phyloP scores from a whole-genome alignment of 2,329 filamentous ascomycete species.

The Neonectria magnoliae region DNA sequence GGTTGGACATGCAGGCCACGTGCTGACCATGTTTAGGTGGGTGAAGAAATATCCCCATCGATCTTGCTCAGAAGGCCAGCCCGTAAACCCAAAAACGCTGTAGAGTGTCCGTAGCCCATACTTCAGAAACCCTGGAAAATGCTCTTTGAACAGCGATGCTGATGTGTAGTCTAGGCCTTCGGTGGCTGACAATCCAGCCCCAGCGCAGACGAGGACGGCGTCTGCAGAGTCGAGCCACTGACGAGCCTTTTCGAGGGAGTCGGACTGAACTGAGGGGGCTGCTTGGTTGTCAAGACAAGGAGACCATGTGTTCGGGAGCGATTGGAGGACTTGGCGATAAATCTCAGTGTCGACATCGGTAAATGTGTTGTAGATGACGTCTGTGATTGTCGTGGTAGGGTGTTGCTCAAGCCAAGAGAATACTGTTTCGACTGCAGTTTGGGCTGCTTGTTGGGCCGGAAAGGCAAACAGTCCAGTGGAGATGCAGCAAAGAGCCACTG shows the following conservation, averaged over 20 bases:
- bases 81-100: slow-evolving; percentile 31
- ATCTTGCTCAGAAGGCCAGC: slow-evolving; percentile 36
- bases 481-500: slow-evolving; percentile 34
- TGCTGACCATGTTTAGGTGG: slow-evolving; percentile 34
- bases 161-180: slow-evolving; percentile 39
- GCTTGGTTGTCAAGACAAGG: neutral
- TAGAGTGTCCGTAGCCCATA: slow-evolving; percentile 31
- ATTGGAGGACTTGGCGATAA: slow-evolving; percentile 13
- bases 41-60: slow-evolving; percentile 40
- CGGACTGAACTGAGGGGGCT: neutral
- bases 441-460: slow-evolving; percentile 31
- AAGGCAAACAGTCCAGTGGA: slow-evolving; percentile 37
- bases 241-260: slow-evolving; percentile 9
- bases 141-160: slow-evolving; percentile 18
- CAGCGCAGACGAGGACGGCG: slow-evolving; percentile 33
- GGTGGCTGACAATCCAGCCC: slow-evolving; percentile 35
- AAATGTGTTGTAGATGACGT: slow-evolving; percentile 37
- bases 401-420: slow-evolving; percentile 22
- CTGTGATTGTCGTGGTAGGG: slow-evolving; percentile 26
- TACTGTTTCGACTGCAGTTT: slow-evolving; percentile 24
- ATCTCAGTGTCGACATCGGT: slow-evolving; percentile 29
- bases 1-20: slow-evolving; percentile 29
- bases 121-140: slow-evolving; percentile 30
- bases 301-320: accelerated
- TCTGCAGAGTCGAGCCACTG: slow-evolving; percentile 35